These are phyloP conservation scores for Globisporangium splendens DNA, from an alignment of 352 stramenopile species.

Conservation along the genomic window DNA sequence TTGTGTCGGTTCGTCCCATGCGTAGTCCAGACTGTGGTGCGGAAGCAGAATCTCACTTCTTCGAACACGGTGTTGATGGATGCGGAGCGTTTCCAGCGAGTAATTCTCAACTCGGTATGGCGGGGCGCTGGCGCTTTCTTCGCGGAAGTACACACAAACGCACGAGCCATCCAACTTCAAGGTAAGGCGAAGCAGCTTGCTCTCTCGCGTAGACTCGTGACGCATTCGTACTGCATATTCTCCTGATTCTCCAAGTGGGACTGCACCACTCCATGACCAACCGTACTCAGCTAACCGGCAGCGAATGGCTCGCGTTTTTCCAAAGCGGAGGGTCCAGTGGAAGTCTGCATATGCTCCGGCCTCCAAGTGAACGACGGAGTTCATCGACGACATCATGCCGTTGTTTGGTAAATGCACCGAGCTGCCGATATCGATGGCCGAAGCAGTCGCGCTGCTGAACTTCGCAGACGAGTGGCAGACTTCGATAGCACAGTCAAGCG, in stretches of 20 bases:
- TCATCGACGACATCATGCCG: constrained; percentile 55
- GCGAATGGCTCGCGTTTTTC: constrained; percentile 70
- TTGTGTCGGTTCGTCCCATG: constrained; percentile 85
- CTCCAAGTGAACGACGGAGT: constrained; percentile 65
- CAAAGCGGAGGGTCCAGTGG: constrained; percentile 72
- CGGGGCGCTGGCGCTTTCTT: constrained; percentile 71
- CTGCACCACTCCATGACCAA: constrained; percentile 82
- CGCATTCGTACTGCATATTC: constrained; percentile 83
- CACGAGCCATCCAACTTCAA: constrained; percentile 76
- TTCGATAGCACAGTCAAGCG: constrained; percentile 60
- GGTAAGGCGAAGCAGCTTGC: constrained; percentile 71
- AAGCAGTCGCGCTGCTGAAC: constrained; percentile 28
- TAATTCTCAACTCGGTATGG: constrained; percentile 89
- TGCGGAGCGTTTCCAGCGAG: constrained; percentile 83
- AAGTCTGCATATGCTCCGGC: constrained; percentile 80
- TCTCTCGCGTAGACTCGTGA: constrained; percentile 77
- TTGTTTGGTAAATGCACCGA: constrained; percentile 39
- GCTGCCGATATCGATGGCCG: constrained; percentile 38
- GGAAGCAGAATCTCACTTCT: constrained; percentile 83
- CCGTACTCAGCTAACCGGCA: constrained; percentile 71
- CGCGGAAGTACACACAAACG: constrained; percentile 77
- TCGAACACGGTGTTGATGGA: constrained; percentile 78
- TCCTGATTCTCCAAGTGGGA: constrained; percentile 69
- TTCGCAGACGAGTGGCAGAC: constrained; percentile 80
- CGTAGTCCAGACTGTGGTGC: constrained; percentile 85